These are phyloP conservation scores for Boletus coccyginus DNA, from an alignment of 768 basidiomycete genomes.

Conservation along the genomic window DNA sequence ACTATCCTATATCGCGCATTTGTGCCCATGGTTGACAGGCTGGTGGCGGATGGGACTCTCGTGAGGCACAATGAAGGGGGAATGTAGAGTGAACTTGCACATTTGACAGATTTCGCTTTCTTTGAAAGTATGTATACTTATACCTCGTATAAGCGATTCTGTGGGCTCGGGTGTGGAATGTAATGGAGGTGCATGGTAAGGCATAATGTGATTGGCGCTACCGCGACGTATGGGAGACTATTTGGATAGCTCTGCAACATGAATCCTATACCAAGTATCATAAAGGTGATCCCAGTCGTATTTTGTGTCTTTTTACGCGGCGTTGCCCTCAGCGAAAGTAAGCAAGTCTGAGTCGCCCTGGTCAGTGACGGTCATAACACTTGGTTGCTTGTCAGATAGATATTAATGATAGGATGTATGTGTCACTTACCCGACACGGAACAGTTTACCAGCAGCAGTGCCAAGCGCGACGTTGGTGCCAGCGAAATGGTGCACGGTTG, in stretches of 20 bases:
- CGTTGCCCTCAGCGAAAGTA: constrained; percentile 73
- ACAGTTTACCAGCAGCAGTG: constrained; percentile 98
- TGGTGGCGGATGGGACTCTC: constrained; percentile 19
- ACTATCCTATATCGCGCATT: constrained; percentile 23
- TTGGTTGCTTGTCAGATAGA: constrained; percentile 29
- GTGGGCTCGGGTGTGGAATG: not conserved
- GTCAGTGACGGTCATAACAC: constrained; percentile 97
- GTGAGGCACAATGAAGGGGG: not conserved
- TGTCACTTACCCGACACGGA: constrained; percentile 87
- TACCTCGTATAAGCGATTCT: not conserved
- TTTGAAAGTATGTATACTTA: not conserved
- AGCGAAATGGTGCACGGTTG: constrained; percentile 95
- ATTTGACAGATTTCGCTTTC: not conserved
- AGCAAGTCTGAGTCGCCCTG: constrained; percentile 96
- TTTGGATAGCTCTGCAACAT: not conserved
- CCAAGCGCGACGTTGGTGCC: constrained; percentile 98
- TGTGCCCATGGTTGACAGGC: constrained; percentile 21
- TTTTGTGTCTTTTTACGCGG: constrained; percentile 43
- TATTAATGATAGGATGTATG: not conserved
- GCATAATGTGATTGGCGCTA: constrained; percentile 1
- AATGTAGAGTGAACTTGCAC: not conserved
- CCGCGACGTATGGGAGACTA: not conserved
- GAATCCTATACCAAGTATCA: constrained; percentile 2
- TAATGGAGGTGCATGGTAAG: not conserved
- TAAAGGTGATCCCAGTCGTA: not conserved